phyloP scores from a whole-genome alignment of 805 yeast genomes.

The Wickerhamiella vanderwaltii region DNA sequence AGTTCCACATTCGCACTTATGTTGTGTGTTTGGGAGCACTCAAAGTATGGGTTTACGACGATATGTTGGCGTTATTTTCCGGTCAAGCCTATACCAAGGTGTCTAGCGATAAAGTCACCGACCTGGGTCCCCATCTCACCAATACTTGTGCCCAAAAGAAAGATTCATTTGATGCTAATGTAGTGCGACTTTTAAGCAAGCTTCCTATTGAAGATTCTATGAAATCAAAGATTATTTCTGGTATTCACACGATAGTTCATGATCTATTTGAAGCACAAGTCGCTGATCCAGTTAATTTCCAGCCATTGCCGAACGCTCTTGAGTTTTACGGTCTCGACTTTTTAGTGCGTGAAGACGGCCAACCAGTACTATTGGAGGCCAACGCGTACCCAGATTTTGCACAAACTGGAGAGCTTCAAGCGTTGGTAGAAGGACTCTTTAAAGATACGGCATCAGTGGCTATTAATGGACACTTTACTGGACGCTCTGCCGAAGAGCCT shows the following conservation, averaged over 20 bases:
- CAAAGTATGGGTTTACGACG: conserved; percentile 63
- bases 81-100: conserved; percentile 35
- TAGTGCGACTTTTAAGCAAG: conserved; percentile 55
- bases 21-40: conserved; percentile 65
- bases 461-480: not conserved
- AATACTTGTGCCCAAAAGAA: conserved; percentile 77
- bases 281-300: conserved; percentile 75
- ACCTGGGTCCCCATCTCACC: conserved; percentile 70
- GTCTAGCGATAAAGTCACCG: conserved; percentile 26
- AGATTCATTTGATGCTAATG: conserved; percentile 27
- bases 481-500: not conserved
- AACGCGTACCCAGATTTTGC: conserved; percentile 95
- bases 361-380: conserved; percentile 63
- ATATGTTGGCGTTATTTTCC: conserved; percentile 77
- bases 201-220: conserved; percentile 34
- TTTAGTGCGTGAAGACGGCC: conserved; percentile 43
- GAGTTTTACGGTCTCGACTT: conserved; percentile 88
- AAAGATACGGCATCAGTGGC: conserved; percentile 36
- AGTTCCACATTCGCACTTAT: conserved; percentile 83
- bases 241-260: conserved; percentile 47
- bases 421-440: conserved; percentile 53
- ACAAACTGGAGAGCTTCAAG: conserved; percentile 79
- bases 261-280: conserved; percentile 77
- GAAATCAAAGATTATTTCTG: conserved; percentile 36
- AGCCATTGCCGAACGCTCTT: conserved; percentile 65